These are phyloP conservation scores for Phytophthora fragariae DNA, from an alignment of 352 stramenopile species.

Conservation along the genomic window DNA sequence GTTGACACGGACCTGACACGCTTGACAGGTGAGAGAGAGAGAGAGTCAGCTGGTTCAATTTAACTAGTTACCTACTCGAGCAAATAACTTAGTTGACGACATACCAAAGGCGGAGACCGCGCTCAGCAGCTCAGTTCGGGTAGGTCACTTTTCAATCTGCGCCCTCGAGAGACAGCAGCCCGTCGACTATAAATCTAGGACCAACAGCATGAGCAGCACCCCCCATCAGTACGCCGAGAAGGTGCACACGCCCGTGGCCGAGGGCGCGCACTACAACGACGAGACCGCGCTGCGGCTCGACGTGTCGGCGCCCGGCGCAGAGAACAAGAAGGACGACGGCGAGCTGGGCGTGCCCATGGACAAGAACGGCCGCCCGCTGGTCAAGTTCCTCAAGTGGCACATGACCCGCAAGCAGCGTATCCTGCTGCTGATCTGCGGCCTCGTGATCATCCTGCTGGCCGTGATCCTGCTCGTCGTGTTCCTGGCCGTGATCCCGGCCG, in stretches of 20 bases:
- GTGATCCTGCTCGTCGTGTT: conserved; percentile 73
- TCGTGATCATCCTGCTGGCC: conserved; percentile 47
- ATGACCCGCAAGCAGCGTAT: conserved; percentile 66
- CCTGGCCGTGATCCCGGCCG: conserved; percentile 57
- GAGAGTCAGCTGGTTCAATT: too few species aligned
- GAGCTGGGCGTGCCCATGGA: conserved; percentile 26
- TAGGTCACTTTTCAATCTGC: conserved; percentile 33
- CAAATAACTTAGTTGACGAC: too few species aligned
- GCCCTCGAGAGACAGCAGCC: conserved; percentile 1
- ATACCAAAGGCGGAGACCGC: conserved; percentile 12
- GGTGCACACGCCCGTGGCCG: conserved; percentile 35
- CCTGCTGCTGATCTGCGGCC: conserved; percentile 41
- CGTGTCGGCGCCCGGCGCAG: conserved; percentile 32
- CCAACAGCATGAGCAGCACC: conserved; percentile 25
- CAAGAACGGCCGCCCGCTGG: conserved; percentile 31
- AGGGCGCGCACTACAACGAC: conserved; percentile 39
- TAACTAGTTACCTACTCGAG: too few species aligned
- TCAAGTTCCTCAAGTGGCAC: conserved; percentile 64
- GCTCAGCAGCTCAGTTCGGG: conserved; percentile 1
- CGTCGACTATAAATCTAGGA: too few species aligned
- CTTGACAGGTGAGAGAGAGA: conserved; percentile 11
- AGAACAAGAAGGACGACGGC: conserved; percentile 47
- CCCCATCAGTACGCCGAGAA: conserved; percentile 29
- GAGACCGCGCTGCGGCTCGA: conserved; percentile 39
- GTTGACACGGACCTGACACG: conserved; percentile 18